A percentile compares a stretch with the other conserved stretches of the same genome.
phyloP scores from a whole-genome alignment of 495 filamentous ascomycete species.

The Aspergillus ostianus region DNA sequence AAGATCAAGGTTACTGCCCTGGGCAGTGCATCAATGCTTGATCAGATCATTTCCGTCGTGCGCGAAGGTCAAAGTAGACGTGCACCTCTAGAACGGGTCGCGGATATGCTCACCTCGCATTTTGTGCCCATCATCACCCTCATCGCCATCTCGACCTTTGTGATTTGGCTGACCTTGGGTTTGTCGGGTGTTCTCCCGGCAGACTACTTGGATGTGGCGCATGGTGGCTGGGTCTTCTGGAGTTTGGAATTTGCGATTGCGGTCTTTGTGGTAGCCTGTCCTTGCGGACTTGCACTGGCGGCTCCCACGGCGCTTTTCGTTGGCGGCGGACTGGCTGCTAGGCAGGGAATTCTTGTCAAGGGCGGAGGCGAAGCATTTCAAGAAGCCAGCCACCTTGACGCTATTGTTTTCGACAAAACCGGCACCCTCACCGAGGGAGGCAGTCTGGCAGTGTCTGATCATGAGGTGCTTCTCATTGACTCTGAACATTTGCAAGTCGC shows the following conservation, averaged over 20 bases:
- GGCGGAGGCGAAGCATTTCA: slow-evolving; percentile 97
- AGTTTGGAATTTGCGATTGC: slow-evolving; percentile 89
- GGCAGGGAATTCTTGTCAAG: slow-evolving; percentile 86
- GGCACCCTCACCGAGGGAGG: slow-evolving; percentile 88
- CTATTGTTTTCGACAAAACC: slow-evolving; percentile 94
- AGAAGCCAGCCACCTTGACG: slow-evolving; percentile 81
- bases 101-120: slow-evolving; percentile 79
- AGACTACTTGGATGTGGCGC: slow-evolving; percentile 62
- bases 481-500: slow-evolving; percentile 33
- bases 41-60: slow-evolving; percentile 86
- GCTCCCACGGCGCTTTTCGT: slow-evolving; percentile 94
- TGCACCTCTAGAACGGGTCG: slow-evolving; percentile 82
- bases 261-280: slow-evolving; percentile 93
- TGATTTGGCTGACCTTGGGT: slow-evolving; percentile 79
- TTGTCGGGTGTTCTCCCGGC: slow-evolving; percentile 62
- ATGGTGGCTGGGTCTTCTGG: slow-evolving; percentile 83
- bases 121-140: slow-evolving; percentile 86
- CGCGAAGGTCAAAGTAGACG: slow-evolving; percentile 86
- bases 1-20: slow-evolving; percentile 66
- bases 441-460: slow-evolving; percentile 74
- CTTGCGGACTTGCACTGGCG: slow-evolving; percentile 88
- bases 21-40: slow-evolving; percentile 81
- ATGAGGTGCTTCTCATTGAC: slow-evolving; percentile 52
- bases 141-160: slow-evolving; percentile 77
- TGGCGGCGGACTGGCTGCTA: slow-evolving; percentile 82